Base-by-base conservation (phyloP, 441 rosid species). In the Raphanus hybrid region DNA sequence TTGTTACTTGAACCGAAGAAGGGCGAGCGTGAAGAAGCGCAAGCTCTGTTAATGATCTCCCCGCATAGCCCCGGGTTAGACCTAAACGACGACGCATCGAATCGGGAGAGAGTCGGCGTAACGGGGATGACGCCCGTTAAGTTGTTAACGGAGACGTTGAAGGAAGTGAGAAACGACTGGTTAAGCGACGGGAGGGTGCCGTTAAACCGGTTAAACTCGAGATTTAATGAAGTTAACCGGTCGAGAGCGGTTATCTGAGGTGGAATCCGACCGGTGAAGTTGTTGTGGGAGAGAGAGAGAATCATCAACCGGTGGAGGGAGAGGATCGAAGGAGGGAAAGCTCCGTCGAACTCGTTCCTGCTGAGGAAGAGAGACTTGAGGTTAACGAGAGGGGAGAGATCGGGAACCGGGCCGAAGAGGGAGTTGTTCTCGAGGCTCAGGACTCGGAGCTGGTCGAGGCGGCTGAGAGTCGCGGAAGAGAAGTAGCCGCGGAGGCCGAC, bases 361-460 rank as follows among this genome's bases (percentile, higher is more conserved):
- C 75, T 58, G 60, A 94, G 80, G 74, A 85, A 85, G n/a, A 94
- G 93, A 18, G 94, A 84, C 55, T 88, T 87, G 1, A 94, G 86
- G 85, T 87, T 89, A 64, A 67, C 18, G 20, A 94, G 94, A 20
- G 84, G 6, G 29, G 97, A 90, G 32, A 94, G 84, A 74, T 92
- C 97, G 23, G 98, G 97, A 70, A 91, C 10, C 0, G 92, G 89
- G 26, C 98, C 98, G 41, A 87, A 81, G 41, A 94, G 87, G 5
- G 96, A 91, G 92, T 92, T 94, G 78, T 89, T 85, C 8, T 59
- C 88, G 12, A 94, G 97, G 70, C 85, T 69, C n/a, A 94, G 90
- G 70, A 87, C 89, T 26, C 98, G 94, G 81, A 94, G 97, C 82
- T 91, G 97, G 88, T 89, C 93, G 69, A 94, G 98, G 27, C 87